Evolutionary conservation across 805 yeast genomes (phyloP), one percentile per base, ranked within the genome.

Genomic region (Yarrowia bubula): DNA sequence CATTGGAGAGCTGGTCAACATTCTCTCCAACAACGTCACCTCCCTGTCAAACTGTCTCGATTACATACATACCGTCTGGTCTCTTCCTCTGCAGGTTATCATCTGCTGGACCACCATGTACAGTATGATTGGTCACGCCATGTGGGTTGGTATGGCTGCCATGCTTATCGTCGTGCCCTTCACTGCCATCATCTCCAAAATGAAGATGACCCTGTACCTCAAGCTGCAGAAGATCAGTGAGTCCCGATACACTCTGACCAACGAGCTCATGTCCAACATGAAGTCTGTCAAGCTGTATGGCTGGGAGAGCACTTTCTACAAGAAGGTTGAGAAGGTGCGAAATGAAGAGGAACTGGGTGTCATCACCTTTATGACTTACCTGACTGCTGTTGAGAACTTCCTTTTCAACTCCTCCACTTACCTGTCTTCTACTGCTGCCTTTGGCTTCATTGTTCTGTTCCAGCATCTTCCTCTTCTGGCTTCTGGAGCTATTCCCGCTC

Each of bases 261-360:
- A 89, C 67, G 98, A 92, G 75, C 90, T 92, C 64, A 80, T 92
- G 72, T 88, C 89, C 74, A 90, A 90, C 71, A 90, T 92, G 73
- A 92, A 92, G 77, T 90, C 97, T 11, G 80, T 95, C 74, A 95
- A 95, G 75, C 81, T 96, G 60, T 95, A 95, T 72, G 96, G 96
- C 1, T 95, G 99, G 99, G 99, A 95, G 77, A 78, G 74, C 35
- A 96, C 99, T 3, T 91, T 90, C 74, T 83, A 84, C 71, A 82
- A 80, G 32, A 88, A 88, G 70, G 80, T 96, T 65, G 84, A 84
- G 68, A 78, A 86, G 71, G 96, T 93, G 18, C 87, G 99, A 81
- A 91, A 93, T 72, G 90, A 90, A 53, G 87, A 87, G 70, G 97
- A 92, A 76, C 83, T 92, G 74, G 81, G 81, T 37, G 92, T 89